Percentiles rank a stretch among this genome's conserved stretches.
Conservation (phyloP, 2,329 filamentous ascomycete genomes). For the Microdochium trichocladiopsis region DNA sequence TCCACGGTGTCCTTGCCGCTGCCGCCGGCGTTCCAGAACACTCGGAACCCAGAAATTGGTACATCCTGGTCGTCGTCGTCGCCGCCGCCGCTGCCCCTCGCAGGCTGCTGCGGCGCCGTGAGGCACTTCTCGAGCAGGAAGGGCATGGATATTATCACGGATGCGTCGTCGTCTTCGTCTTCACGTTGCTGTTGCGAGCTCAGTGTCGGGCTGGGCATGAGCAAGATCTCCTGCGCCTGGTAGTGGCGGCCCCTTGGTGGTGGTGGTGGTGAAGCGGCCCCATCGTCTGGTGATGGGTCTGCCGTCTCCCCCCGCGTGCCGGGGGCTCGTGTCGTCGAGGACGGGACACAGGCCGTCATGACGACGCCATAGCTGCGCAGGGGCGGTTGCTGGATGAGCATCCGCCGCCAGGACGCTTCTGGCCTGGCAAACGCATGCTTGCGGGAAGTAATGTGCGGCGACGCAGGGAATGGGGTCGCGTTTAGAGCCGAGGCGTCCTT, state of each 20-base stretch:
- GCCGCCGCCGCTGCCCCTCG: too few species aligned
- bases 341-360: not conserved
- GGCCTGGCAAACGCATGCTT: not conserved
- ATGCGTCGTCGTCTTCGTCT: not conserved
- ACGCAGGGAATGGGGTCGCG: not conserved
- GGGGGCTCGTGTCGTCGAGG: not conserved
- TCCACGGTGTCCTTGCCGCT: not conserved
- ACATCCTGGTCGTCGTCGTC: not conserved
- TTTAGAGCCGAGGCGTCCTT: not conserved
- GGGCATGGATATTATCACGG: not conserved
- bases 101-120: not conserved
- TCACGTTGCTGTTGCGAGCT: not conserved
- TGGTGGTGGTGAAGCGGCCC: too few species aligned
- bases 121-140: not conserved
- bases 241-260: too few species aligned
- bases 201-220: not conserved
- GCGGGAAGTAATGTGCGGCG: not conserved
- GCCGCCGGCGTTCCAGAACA: not conserved
- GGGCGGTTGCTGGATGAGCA: slow-evolving; percentile 5
- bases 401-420: slow-evolving; percentile 3
- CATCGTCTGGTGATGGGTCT: too few species aligned
- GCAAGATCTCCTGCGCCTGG: not conserved
- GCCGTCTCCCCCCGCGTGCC: too few species aligned
- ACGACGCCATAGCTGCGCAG: not conserved
- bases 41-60: not conserved